Percentiles rank a stretch among this genome's conserved stretches.
These are phyloP conservation scores for Chaetoscypha palmicola DNA, from an alignment of 2,329 filamentous ascomycete species.

Conservation along the genomic window DNA sequence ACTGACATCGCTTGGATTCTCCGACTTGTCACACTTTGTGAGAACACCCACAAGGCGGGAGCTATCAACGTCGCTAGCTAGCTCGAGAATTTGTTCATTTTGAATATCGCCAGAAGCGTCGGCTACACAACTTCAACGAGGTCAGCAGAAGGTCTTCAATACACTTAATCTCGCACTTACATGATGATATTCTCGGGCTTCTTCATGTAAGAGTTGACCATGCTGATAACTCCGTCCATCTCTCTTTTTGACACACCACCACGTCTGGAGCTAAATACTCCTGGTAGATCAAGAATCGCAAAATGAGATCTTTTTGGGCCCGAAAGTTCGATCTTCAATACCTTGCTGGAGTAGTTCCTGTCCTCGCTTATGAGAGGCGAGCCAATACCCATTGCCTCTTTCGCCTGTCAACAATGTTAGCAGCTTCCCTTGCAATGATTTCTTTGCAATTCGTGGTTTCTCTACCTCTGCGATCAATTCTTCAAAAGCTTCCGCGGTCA, in stretches of 20 bases:
- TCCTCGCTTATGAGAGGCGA: conserved; percentile 17
- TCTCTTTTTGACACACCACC: conserved; percentile 28
- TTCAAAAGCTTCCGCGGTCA: conserved; percentile 29
- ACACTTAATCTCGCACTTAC: conserved; percentile 24
- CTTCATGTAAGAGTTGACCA: conserved; percentile 34
- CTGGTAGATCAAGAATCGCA: conserved; percentile 35
- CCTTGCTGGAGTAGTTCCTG: conserved; percentile 34
- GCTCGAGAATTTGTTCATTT: conserved; percentile 28
- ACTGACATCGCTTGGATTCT: conserved; percentile 18
- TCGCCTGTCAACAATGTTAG: conserved; percentile 10
- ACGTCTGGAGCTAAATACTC: conserved; percentile 25
- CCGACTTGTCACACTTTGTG: conserved; percentile 33
- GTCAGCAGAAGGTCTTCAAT: background rate
- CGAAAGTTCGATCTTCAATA: conserved; percentile 34
- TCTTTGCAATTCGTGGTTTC: too few species aligned
- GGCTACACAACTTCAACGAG: conserved; percentile 29
- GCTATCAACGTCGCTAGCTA: conserved; percentile 28
- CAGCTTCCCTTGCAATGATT: background rate
- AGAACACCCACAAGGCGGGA: conserved; percentile 33
- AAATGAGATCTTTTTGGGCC: conserved; percentile 34
- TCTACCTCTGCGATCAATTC: conserved; percentile 31
- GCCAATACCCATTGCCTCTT: conserved; percentile 30
- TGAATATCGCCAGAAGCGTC: conserved; percentile 30
- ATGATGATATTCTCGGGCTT: conserved; percentile 34
- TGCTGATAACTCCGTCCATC: conserved; percentile 25